Percentiles rank a stretch among this genome's conserved stretches.
These are phyloP conservation scores for Cucumis melo DNA, from an alignment of 306 rosid genomes.

Conservation along the genomic window DNA sequence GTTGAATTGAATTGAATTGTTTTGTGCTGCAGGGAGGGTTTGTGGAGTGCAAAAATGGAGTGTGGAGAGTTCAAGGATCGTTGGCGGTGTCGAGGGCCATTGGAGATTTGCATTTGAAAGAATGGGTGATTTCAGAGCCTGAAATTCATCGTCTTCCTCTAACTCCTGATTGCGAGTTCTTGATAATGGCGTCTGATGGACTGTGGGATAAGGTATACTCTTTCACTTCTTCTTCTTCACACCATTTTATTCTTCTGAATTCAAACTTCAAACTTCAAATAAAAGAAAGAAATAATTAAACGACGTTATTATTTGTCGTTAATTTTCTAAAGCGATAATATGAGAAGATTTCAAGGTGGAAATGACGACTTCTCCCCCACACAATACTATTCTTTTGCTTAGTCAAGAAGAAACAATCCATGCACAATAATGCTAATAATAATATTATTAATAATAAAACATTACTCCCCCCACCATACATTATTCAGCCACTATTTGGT, in stretches of 20 bases:
- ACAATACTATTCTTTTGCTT: neutral
- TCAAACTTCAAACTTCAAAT: neutral
- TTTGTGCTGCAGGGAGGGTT: constrained; percentile 21
- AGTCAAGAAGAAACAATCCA: neutral
- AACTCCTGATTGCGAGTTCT: constrained; percentile 20
- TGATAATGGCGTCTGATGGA: constrained; percentile 32
- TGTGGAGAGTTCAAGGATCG: constrained; percentile 31
- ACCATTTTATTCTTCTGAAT: neutral
- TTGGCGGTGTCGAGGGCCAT: constrained; percentile 31
- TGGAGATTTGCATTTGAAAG: constrained; percentile 27
- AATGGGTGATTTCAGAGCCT: constrained; percentile 31
- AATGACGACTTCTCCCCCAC: neutral
- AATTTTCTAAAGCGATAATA: neutral
- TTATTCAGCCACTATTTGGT: too few species aligned
- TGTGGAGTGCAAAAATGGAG: constrained; percentile 23
- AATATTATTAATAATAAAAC: too few species aligned
- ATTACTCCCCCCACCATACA: too few species aligned
- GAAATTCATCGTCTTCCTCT: constrained; percentile 16
- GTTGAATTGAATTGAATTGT: neutral
- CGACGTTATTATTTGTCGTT: neutral
- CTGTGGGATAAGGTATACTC: constrained; percentile 24
- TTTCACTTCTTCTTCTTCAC: neutral
- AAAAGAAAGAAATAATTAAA: neutral
- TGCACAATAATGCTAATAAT: neutral
- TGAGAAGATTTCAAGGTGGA: neutral